A percentile compares a stretch with the other conserved stretches of the same genome.
phyloP scores from a whole-genome alignment of 2,329 filamentous ascomycete genomes.

The Didymella lethalis region DNA sequence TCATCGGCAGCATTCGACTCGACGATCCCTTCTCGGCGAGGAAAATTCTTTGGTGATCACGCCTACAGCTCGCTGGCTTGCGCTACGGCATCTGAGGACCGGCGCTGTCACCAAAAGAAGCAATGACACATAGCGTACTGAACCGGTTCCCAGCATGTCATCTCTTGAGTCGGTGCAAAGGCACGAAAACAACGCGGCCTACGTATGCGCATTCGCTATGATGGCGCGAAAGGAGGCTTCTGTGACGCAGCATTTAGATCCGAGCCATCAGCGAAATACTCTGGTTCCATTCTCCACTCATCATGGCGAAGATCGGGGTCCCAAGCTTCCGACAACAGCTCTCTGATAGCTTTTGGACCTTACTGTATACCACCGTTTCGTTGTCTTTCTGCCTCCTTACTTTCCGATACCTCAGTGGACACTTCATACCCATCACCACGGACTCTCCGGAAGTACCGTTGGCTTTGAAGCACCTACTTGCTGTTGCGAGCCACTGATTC shows the following conservation, averaged over 20 bases:
- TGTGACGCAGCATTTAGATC: conserved; percentile 38
- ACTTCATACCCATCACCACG: conserved; percentile 25
- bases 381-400: conserved; percentile 23
- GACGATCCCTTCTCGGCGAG: conserved; percentile 28
- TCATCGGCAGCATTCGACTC: conserved; percentile 25
- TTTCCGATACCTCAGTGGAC: conserved; percentile 24
- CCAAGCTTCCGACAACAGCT: conserved; percentile 20
- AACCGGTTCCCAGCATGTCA: conserved; percentile 18
- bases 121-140: conserved; percentile 19
- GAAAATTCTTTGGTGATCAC: conserved; percentile 26
- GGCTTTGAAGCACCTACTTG: not conserved
- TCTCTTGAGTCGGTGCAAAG: conserved; percentile 11
- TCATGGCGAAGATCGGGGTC: conserved; percentile 24
- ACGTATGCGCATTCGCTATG: conserved; percentile 12
- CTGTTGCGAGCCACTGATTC: not conserved
- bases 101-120: conserved; percentile 30
- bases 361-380: conserved; percentile 32
- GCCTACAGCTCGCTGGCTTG: conserved; percentile 5
- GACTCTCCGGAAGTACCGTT: not conserved
- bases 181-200: conserved; percentile 21
- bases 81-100: conserved; percentile 22
- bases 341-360: conserved; percentile 29
- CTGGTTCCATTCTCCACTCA: conserved; percentile 17
- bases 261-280: conserved; percentile 44
- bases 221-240: conserved; percentile 16